Conservation (phyloP, 108 stramenopile species). For the Conticribra guillardii region DNA sequence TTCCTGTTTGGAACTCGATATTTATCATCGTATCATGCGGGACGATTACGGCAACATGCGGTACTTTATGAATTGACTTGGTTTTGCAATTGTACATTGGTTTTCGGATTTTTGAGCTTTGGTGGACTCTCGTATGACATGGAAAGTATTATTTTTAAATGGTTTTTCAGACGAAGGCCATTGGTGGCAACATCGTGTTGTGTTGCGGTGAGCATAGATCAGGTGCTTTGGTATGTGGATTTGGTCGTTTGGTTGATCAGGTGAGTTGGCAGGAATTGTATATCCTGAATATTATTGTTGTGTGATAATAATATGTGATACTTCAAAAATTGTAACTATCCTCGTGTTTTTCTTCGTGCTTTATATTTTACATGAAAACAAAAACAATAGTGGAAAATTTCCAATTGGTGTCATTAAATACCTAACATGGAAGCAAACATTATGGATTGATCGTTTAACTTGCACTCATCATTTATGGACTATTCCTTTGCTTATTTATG, state of each 20-base stretch:
- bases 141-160: neutral
- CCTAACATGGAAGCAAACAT: constrained; percentile 72
- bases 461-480: constrained; percentile 88
- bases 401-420: constrained; percentile 80
- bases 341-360: too few species aligned
- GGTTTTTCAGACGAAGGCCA: constrained; percentile 50
- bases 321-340: constrained; percentile 1
- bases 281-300: neutral
- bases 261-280: neutral
- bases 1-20: constrained; percentile 49
- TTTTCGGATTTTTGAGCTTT: constrained; percentile 56
- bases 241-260: constrained; percentile 38
- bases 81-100: constrained; percentile 71
- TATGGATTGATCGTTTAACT: constrained; percentile 64
- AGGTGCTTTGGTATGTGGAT: constrained; percentile 82
- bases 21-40: constrained; percentile 40
- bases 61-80: constrained; percentile 75
- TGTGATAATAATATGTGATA: neutral
- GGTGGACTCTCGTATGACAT: constrained; percentile 11
- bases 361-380: too few species aligned
- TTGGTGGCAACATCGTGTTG: constrained; percentile 64
- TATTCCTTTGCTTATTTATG: constrained; percentile 74
- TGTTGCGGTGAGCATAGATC: constrained; percentile 79
- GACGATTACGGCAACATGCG: constrained; percentile 34
- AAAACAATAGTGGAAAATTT: constrained; percentile 58